A percentile compares a stretch with the other conserved stretches of the same genome.
Conservation (phyloP, 2,329 filamentous ascomycete genomes). For the Colletotrichum truncatum region DNA sequence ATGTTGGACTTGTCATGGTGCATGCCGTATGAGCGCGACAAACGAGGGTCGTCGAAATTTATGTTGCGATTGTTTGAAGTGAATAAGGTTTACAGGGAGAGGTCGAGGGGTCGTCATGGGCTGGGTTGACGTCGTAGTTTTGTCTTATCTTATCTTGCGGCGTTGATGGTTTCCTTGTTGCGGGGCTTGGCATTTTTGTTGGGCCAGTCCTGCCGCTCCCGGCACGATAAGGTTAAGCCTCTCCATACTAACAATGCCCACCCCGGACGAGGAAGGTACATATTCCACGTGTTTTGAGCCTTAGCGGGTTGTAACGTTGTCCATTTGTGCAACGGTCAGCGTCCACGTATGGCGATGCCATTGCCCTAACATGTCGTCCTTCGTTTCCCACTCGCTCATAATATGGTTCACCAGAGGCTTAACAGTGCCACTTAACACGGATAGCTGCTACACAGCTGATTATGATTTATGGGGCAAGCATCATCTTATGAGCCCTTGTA, state of each 20-base stretch:
- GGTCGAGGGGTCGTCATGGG: conserved; percentile 16
- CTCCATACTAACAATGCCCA: not conserved
- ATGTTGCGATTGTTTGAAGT: not conserved
- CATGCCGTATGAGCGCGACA: conserved; percentile 32
- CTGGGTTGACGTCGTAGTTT: conserved; percentile 25
- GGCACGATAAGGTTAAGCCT: conserved; percentile 26
- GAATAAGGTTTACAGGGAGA: not conserved
- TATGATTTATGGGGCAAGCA: too few species aligned
- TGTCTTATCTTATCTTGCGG: conserved; percentile 29
- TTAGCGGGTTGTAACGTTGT: conserved; percentile 18
- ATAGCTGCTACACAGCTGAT: too few species aligned
- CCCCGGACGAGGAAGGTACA: not conserved
- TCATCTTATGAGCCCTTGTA: too few species aligned
- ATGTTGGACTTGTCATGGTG: conserved; percentile 43
- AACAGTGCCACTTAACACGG: too few species aligned
- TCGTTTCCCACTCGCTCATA: too few species aligned
- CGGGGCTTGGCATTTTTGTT: conserved; percentile 24
- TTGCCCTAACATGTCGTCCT: not conserved
- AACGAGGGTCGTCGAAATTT: not conserved
- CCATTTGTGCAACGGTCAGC: not conserved
- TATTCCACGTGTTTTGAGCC: conserved; percentile 12
- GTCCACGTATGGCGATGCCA: not conserved
- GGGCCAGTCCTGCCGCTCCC: conserved; percentile 10
- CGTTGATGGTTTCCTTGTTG: conserved; percentile 11
- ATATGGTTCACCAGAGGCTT: too few species aligned